phyloP scores from a whole-genome alignment of 164 flowering plant genomes.

The Houttuynia cordata region DNA sequence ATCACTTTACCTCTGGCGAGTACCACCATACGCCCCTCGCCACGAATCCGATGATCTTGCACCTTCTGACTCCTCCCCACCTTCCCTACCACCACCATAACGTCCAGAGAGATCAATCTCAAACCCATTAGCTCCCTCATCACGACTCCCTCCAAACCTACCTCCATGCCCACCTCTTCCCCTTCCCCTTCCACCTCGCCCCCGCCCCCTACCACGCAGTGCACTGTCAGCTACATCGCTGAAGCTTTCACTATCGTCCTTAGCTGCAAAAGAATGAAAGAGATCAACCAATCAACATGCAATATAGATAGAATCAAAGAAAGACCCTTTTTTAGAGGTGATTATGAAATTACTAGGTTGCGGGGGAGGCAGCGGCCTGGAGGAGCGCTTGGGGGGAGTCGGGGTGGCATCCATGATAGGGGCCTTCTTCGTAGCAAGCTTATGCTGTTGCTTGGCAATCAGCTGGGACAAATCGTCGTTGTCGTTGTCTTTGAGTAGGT shows the following conservation, averaged over 20 bases:
- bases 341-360: conserved; percentile 9
- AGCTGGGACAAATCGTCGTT: conserved; percentile 53
- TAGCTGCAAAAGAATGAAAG: too few relatives aligned
- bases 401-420: conserved; percentile 1
- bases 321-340: too few relatives aligned
- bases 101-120: conserved; percentile 3
- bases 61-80: conserved; percentile 5
- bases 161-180: conserved; percentile 13
- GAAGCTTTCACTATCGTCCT: neutral
- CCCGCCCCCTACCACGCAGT: neutral
- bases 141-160: conserved; percentile 9
- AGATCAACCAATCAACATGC: too few relatives aligned
- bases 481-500: conserved; percentile 55
- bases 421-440: conserved; percentile 13
- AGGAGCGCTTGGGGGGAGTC: too few relatives aligned
- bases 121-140: conserved; percentile 5
- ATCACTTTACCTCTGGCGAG: too few relatives aligned
- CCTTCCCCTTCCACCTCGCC: conserved; percentile 6
- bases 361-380: conserved; percentile 10
- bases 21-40: conserved; percentile 6
- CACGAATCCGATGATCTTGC: conserved; percentile 5
- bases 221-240: conserved; percentile 1
- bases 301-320: too few relatives aligned
- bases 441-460: conserved; percentile 31
- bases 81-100: conserved; percentile 3